Conservation (phyloP, 2,329 filamentous ascomycete species). For the Neonectria coccinea region DNA sequence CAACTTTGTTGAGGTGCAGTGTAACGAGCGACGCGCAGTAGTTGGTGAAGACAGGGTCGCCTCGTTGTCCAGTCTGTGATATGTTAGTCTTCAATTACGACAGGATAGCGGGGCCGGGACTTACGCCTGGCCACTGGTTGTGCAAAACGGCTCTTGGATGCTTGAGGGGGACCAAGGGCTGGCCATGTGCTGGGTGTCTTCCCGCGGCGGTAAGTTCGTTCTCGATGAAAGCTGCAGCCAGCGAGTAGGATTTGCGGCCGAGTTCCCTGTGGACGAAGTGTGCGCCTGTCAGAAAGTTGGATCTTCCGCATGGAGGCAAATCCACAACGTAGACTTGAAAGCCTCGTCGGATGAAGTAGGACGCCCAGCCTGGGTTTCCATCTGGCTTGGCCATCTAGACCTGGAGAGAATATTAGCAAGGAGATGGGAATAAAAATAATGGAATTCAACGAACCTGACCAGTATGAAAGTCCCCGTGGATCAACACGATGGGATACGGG, state of each 20-base stretch:
- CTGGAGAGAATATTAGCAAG: conserved; percentile 32
- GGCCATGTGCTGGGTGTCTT: conserved; percentile 16
- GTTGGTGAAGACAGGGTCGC: conserved; percentile 61
- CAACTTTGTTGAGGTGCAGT: conserved; percentile 42
- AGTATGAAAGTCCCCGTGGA: conserved; percentile 53
- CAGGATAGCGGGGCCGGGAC: not conserved
- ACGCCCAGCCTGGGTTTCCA: conserved; percentile 58
- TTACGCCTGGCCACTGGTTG: conserved; percentile 55
- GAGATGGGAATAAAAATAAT: not conserved
- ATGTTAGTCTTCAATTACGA: conserved; percentile 6
- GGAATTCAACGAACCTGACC: conserved; percentile 44
- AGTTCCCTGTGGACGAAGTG: conserved; percentile 43
- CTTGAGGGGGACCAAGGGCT: conserved; percentile 4
- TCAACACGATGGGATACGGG: conserved; percentile 47
- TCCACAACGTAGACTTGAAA: conserved; percentile 59
- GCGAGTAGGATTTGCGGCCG: conserved; percentile 24
- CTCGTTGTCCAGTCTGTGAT: conserved; percentile 49
- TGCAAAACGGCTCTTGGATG: conserved; percentile 48
- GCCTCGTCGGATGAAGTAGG: conserved; percentile 56
- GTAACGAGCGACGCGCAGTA: conserved; percentile 60
- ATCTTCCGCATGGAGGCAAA: conserved; percentile 55
- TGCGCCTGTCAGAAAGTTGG: conserved; percentile 39
- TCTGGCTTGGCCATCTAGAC: conserved; percentile 62
- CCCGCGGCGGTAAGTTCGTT: conserved; percentile 49
- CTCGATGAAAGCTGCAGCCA: conserved; percentile 44